Evolutionary conservation across 768 basidiomycete genomes (phyloP).

Genomic region (Mrakia hoshinonis): DNA sequence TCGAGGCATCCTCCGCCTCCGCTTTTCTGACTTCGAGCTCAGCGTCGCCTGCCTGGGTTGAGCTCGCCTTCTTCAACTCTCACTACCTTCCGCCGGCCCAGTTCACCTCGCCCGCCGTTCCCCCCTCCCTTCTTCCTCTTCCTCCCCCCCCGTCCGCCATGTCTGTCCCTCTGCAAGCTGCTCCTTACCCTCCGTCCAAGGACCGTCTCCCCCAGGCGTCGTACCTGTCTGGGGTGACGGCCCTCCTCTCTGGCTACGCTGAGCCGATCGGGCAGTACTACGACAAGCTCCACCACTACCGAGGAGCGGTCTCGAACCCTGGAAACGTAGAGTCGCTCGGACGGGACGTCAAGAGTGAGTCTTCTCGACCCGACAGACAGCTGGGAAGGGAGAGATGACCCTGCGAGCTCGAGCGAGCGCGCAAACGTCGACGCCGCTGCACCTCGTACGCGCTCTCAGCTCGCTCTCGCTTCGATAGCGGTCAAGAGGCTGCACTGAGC

Average conservation of each 20-base stretch:
- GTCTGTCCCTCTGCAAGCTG: conserved; percentile 24
- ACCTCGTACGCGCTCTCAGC: too few relatives aligned
- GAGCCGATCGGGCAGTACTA: conserved; percentile 29
- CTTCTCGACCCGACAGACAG: background rate
- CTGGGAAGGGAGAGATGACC: background rate
- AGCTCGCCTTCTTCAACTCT: background rate
- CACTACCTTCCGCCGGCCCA: background rate
- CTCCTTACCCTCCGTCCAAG: conserved; percentile 11
- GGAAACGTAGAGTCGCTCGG: conserved; percentile 29
- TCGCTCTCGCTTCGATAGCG: too few relatives aligned
- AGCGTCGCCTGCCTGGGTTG: too few relatives aligned
- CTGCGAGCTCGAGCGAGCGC: background rate
- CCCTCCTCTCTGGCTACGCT: conserved; percentile 29
- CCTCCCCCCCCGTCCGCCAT: conserved; percentile 4
- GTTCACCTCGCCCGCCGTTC: background rate
- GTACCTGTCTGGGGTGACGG: conserved; percentile 28
- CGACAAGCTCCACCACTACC: conserved; percentile 22
- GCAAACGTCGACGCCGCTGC: background rate
- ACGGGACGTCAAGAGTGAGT: conserved; percentile 31
- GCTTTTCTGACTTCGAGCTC: too few relatives aligned
- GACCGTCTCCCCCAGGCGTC: conserved; percentile 28
- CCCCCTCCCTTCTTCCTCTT: conserved; percentile 6
- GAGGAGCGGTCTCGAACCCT: conserved; percentile 26
- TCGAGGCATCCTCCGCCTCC: background rate
- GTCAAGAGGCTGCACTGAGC: too few relatives aligned